Evolutionary conservation across 331 rosid species (phyloP).

Genomic region (Arachis monticola): DNA sequence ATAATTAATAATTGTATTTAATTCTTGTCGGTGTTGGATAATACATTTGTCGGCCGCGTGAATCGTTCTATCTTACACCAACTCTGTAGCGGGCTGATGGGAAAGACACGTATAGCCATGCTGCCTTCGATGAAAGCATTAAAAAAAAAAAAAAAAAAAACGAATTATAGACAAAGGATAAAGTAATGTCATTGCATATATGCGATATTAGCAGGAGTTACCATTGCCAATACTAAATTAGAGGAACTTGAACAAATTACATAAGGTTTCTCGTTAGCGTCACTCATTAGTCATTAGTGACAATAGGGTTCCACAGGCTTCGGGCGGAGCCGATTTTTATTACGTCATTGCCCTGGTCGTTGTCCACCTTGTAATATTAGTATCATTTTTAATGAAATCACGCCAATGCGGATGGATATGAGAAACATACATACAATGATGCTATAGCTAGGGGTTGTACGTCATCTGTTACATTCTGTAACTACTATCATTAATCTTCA

Average conservation of each 20-base stretch:
- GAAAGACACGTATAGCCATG: too few species aligned
- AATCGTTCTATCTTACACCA: not conserved
- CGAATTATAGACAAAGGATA: too few species aligned
- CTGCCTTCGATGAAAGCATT: too few species aligned
- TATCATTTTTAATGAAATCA: not conserved
- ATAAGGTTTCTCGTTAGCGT: constrained; percentile 68
- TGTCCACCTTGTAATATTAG: too few species aligned
- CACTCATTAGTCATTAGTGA: constrained; percentile 54
- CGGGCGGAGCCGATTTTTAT: constrained; percentile 63
- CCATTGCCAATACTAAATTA: too few species aligned
- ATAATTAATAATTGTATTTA: not conserved
- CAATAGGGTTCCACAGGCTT: constrained; percentile 35
- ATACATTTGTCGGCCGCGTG: not conserved
- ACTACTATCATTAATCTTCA: not conserved
- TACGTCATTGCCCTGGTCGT: not conserved
- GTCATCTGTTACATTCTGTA: not conserved
- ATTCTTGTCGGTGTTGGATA: not conserved
- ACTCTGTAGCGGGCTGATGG: not conserved
- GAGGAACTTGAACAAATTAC: too few species aligned
- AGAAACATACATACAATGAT: too few species aligned
- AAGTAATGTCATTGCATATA: too few species aligned
- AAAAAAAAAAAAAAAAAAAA: too few species aligned
- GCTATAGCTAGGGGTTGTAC: not conserved
- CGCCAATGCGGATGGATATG: too few species aligned
- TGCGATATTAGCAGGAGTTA: too few species aligned